Conservation (phyloP, 2,329 filamentous ascomycete species). For the Fusarium sp. region DNA sequence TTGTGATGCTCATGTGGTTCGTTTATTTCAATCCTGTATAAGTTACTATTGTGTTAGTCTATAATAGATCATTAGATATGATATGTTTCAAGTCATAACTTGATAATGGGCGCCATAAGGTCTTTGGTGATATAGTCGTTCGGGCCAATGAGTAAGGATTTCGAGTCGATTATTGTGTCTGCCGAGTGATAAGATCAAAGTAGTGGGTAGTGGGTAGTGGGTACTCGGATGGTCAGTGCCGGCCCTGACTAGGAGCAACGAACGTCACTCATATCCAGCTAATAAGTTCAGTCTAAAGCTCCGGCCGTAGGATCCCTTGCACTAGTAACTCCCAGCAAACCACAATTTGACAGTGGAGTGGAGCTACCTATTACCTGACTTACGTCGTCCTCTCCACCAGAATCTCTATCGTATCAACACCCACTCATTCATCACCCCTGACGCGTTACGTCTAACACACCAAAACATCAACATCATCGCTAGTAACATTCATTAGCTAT, state of each 20-base stretch:
- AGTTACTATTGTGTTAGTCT: neutral
- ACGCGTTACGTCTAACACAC: neutral
- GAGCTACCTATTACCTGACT: neutral
- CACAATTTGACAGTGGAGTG: neutral
- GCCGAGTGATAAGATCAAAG: neutral
- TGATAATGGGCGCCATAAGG: neutral
- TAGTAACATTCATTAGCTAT: neutral
- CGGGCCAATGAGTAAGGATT: fast-evolving
- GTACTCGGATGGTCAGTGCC: neutral
- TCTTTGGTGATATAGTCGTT: neutral
- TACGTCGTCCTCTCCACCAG: neutral
- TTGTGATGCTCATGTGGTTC: neutral
- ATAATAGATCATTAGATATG: neutral
- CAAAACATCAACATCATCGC: neutral
- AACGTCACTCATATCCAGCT: neutral
- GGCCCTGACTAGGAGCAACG: neutral
- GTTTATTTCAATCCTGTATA: neutral
- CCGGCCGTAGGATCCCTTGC: neutral
- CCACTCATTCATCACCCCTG: neutral
- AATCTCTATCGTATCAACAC: neutral
- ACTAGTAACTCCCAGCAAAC: neutral
- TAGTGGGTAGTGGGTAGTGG: neutral
- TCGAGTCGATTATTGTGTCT: neutral
- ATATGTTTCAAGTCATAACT: neutral
- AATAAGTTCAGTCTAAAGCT: neutral